phyloP scores from a whole-genome alignment of 192 early-diverging fungal species.

The Entophlyctis luteolus region DNA sequence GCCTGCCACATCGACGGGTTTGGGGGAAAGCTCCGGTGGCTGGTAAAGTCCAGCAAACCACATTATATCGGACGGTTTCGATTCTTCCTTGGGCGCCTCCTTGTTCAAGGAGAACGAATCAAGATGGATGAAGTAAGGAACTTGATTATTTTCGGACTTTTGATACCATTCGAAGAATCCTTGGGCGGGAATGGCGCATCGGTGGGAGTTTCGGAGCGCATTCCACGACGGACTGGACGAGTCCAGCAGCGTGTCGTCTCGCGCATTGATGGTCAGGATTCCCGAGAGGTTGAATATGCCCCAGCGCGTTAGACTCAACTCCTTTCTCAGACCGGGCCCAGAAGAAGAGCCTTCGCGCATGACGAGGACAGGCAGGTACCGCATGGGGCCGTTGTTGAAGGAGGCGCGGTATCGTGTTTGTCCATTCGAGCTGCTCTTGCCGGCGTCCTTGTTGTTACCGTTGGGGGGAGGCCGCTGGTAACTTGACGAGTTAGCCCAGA shows the following conservation, averaged over 20 bases:
- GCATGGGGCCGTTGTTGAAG: constrained; percentile 17
- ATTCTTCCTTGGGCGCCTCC: background rate
- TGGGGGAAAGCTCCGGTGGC: constrained; percentile 61
- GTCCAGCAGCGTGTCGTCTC: constrained; percentile 35
- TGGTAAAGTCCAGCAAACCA: constrained; percentile 49
- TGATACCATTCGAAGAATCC: constrained; percentile 47
- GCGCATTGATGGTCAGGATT: constrained; percentile 41
- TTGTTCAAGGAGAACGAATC: background rate
- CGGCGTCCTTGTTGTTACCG: background rate
- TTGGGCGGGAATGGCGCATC: constrained; percentile 43
- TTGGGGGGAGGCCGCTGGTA: too few species aligned
- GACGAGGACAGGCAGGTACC: background rate
- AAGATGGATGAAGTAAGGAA: constrained; percentile 30
- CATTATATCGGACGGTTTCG: constrained; percentile 22
- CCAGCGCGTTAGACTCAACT: background rate
- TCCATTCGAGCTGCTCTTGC: background rate
- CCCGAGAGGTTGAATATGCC: constrained; percentile 3
- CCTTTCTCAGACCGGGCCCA: background rate
- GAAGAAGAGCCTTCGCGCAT: background rate
- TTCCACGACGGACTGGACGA: constrained; percentile 17
- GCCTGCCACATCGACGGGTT: constrained; percentile 44
- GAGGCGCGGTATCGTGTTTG: background rate
- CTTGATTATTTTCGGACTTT: constrained; percentile 14
- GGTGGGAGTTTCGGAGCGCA: constrained; percentile 27
- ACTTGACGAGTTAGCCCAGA: background rate